Evolutionary conservation across 73 alveolate genomes (phyloP).

Genomic region (Tetrahymena thermophila): DNA sequence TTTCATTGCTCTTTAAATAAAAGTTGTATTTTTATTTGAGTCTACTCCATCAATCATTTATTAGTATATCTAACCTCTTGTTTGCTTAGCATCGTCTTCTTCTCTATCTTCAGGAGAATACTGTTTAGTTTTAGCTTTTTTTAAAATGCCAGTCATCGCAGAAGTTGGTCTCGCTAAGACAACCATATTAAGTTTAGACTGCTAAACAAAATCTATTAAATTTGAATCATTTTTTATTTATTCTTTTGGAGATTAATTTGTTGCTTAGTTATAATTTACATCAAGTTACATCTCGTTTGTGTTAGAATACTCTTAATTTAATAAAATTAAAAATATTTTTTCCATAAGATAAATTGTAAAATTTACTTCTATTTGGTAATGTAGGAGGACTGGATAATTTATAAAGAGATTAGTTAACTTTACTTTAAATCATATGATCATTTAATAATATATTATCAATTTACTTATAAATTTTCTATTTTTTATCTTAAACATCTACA

Average conservation of each 20-base stretch:
- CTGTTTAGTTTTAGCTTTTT: neutral
- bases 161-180: neutral
- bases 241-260: neutral
- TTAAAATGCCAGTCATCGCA: neutral
- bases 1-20: neutral
- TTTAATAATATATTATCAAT: neutral
- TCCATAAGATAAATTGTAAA: no score
- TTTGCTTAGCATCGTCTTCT: neutral
- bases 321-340: no score
- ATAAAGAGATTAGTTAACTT: neutral
- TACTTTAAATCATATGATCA: neutral
- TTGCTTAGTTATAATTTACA: no score
- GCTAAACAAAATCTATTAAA: neutral
- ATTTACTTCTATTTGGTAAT: neutral
- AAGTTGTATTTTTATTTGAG: neutral
- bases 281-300: no score
- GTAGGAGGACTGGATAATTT: neutral
- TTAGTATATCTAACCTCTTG: neutral
- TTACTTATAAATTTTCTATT: neutral
- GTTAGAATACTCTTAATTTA: no score
- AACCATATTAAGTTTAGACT: neutral
- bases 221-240: neutral
- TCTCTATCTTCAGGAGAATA: neutral
- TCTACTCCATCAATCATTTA: neutral
- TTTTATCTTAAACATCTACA: neutral